Conservation (phyloP, 768 basidiomycete genomes). For the Gloeostereum incarnatum region DNA sequence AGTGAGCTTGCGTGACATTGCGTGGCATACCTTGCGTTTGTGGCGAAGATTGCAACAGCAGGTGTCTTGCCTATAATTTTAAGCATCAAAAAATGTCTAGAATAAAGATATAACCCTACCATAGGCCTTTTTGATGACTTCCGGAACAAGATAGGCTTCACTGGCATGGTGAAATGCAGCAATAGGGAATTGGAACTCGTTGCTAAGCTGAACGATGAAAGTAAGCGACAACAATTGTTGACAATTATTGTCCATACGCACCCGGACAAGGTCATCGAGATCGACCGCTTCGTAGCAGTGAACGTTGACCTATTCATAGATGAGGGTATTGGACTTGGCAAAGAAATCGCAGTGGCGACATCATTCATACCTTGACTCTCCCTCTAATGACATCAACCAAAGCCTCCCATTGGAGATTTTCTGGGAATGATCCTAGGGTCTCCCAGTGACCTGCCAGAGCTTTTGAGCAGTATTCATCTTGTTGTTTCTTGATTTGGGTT, state of each 20-base stretch:
- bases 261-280: conserved; percentile 57
- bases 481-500: conserved; percentile 46
- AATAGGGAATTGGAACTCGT: conserved; percentile 66
- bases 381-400: conserved; percentile 70
- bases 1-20: conserved; percentile 4
- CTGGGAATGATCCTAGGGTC: conserved; percentile 46
- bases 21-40: conserved; percentile 22
- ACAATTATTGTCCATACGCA: conserved; percentile 14
- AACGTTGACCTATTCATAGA: conserved; percentile 31
- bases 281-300: conserved; percentile 60
- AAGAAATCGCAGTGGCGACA: not conserved
- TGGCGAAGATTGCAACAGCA: conserved; percentile 72
- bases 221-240: not conserved
- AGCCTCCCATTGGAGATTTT: conserved; percentile 65
- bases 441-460: conserved; percentile 37
- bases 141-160: conserved; percentile 76
- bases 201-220: conserved; percentile 28
- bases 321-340: not conserved
- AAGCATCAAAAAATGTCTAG: not conserved
- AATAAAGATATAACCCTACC: conserved; percentile 19
- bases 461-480: conserved; percentile 54
- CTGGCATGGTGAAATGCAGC: conserved; percentile 74
- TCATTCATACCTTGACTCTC: conserved; percentile 49
- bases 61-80: conserved; percentile 47
- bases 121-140: conserved; percentile 61